phyloP scores from a whole-genome alignment of 2,329 filamentous ascomycete species.

The Stagonosporopsis tanaceti region DNA sequence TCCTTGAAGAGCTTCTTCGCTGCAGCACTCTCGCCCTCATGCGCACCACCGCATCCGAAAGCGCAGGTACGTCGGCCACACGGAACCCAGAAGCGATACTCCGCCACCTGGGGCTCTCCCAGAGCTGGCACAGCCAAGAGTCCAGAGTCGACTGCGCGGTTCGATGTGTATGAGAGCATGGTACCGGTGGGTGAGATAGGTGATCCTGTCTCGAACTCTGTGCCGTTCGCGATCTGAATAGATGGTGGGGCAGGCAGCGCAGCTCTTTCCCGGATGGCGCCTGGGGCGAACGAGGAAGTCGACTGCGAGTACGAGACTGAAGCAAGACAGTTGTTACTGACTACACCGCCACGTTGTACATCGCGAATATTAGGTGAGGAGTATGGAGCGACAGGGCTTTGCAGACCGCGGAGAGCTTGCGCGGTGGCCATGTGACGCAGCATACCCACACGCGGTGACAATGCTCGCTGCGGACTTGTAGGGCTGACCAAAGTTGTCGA shows the following conservation, averaged over 20 bases:
- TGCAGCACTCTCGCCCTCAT: conserved; percentile 40
- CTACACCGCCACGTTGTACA: conserved; percentile 2
- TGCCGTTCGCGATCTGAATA: conserved; percentile 43
- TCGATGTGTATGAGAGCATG: conserved; percentile 42
- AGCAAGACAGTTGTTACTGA: not conserved
- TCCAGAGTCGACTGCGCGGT: conserved; percentile 37
- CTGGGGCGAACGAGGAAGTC: conserved; percentile 1
- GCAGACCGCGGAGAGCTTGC: conserved; percentile 2
- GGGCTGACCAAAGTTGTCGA: conserved; percentile 17
- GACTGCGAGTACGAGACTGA: conserved; percentile 4
- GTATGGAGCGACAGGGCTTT: not conserved
- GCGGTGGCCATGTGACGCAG: conserved; percentile 29
- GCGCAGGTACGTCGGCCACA: conserved; percentile 41
- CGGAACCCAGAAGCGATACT: conserved; percentile 49
- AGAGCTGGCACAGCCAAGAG: conserved; percentile 42
- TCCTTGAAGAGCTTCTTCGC: conserved; percentile 43
- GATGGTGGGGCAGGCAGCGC: conserved; percentile 8
- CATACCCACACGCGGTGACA: conserved; percentile 40
- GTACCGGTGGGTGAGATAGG: conserved; percentile 40
- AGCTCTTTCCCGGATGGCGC: not conserved
- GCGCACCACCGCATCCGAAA: conserved; percentile 42
- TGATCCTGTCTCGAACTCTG: conserved; percentile 30
- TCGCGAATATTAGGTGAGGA: not conserved
- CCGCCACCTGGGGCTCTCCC: conserved; percentile 44
- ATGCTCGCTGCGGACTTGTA: conserved; percentile 25